Percentiles rank a stretch among this genome's conserved stretches.
These are phyloP conservation scores for Steccherinum ochraceum DNA, from an alignment of 768 basidiomycete genomes.

Conservation along the genomic window DNA sequence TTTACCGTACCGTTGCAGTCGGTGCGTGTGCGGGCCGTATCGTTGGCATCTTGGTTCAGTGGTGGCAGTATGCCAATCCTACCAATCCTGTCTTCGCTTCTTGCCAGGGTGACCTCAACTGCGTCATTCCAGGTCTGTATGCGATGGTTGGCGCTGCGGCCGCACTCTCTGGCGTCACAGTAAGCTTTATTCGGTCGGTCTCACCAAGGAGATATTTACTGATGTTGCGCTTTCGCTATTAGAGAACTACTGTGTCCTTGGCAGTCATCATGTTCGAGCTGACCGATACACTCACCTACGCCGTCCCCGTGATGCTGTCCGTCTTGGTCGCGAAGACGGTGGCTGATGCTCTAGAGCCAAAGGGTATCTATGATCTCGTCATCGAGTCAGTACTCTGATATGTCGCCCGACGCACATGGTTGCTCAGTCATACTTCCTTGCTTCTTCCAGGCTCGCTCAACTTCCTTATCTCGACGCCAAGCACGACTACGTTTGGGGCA, in stretches of 20 bases:
- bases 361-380: constrained; percentile 95
- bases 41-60: constrained; percentile 76
- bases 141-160: constrained; percentile 97
- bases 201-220: no score
- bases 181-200: constrained; percentile 39
- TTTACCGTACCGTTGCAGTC: constrained; percentile 42
- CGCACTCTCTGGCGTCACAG: constrained; percentile 90
- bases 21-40: constrained; percentile 92
- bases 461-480: constrained; percentile 92
- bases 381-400: constrained; percentile 53
- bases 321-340: constrained; percentile 89
- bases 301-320: constrained; percentile 81
- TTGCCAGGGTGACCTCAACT: constrained; percentile 61
- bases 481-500: constrained; percentile 84
- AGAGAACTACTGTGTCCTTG: constrained; percentile 87
- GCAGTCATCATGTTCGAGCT: constrained; percentile 93
- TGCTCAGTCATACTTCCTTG: not conserved
- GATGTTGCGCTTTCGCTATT: no score
- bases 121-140: constrained; percentile 86
- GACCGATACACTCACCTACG: constrained; percentile 89
- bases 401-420: not conserved
- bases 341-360: constrained; percentile 83
- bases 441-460: constrained; percentile 52
- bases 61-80: constrained; percentile 60
- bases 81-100: constrained; percentile 51